Conservation (phyloP, 2,329 filamentous ascomycete species). For the Canariomyces notabilis region DNA sequence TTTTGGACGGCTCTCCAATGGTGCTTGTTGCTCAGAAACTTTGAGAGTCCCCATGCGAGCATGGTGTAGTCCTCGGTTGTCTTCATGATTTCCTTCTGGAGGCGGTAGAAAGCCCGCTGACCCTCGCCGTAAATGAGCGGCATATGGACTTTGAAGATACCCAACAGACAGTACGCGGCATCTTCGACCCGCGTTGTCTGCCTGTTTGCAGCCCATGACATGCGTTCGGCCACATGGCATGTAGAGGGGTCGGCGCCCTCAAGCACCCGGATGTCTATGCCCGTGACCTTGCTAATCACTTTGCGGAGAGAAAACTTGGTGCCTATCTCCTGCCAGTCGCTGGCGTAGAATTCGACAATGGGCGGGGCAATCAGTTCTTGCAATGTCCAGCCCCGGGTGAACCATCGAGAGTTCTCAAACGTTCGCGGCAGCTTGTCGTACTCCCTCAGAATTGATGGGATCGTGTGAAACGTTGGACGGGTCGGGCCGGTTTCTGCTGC, state of each 20-base stretch:
- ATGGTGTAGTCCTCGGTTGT: slow-evolving; percentile 6
- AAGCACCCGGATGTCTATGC: too few relatives aligned
- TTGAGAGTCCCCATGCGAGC: slow-evolving; percentile 15
- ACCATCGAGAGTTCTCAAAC: slow-evolving; percentile 9
- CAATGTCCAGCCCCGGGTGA: too few relatives aligned
- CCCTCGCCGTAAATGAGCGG: slow-evolving; percentile 8
- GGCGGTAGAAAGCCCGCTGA: slow-evolving; percentile 2
- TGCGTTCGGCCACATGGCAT: slow-evolving; percentile 45
- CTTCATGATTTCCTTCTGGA: slow-evolving; percentile 7
- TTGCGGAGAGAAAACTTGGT: background rate
- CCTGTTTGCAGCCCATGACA: slow-evolving; percentile 54
- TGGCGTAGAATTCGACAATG: too few relatives aligned
- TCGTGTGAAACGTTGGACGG: too few relatives aligned
- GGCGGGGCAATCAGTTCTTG: too few relatives aligned
- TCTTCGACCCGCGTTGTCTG: slow-evolving; percentile 32
- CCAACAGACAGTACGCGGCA: slow-evolving; percentile 8
- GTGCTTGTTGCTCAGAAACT: slow-evolving; percentile 20
- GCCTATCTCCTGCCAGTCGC: background rate
- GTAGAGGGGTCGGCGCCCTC: background rate
- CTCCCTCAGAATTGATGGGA: slow-evolving; percentile 13
- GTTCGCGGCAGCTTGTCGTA: slow-evolving; percentile 15
- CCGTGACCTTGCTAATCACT: too few relatives aligned
- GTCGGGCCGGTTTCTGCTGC: too few relatives aligned
- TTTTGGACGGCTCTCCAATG: slow-evolving; percentile 13
- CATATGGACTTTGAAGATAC: slow-evolving; percentile 12